These are phyloP conservation scores for Paecilomyces niveus DNA, from an alignment of 2,329 filamentous ascomycete species.

Conservation along the genomic window DNA sequence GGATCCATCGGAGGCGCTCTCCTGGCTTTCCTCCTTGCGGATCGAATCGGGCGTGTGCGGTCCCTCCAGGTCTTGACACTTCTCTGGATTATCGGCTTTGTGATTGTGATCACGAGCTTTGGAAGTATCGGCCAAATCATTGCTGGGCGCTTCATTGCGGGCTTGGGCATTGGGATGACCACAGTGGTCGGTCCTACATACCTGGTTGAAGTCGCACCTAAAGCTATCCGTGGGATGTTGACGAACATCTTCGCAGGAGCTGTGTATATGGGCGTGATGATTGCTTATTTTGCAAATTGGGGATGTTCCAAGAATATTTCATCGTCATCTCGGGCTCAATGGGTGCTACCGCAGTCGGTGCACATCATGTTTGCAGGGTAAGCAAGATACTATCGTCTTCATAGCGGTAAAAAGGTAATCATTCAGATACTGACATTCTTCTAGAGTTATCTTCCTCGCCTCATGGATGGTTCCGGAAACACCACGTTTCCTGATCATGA, in stretches of 20 bases:
- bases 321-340: neutral
- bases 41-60: conserved; percentile 39
- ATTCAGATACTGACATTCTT: conserved; percentile 52
- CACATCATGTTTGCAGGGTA: conserved; percentile 67
- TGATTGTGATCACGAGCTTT: conserved; percentile 37
- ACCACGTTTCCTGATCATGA: conserved; percentile 63
- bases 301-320: conserved; percentile 52
- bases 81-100: conserved; percentile 35
- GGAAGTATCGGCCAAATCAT: conserved; percentile 35
- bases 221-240: conserved; percentile 56
- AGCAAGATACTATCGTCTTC: conserved; percentile 52
- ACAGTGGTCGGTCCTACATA: conserved; percentile 42
- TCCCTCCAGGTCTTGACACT: conserved; percentile 34
- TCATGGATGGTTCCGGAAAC: conserved; percentile 46
- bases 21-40: conserved; percentile 45
- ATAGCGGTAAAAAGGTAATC: conserved; percentile 17
- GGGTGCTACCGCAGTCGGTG: conserved; percentile 24
- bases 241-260: conserved; percentile 64
- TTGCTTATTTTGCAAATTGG: conserved; percentile 71
- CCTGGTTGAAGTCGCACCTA: conserved; percentile 63
- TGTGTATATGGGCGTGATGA: conserved; percentile 70
- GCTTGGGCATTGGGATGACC: conserved; percentile 37
- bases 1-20: conserved; percentile 66
- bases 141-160: conserved; percentile 38
- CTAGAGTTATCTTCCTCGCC: conserved; percentile 26